Percentiles rank a stretch among this genome's conserved stretches.
These are phyloP conservation scores for Pharnaceum exiguum DNA, from an alignment of 148 eudicot genomes.

Conservation along the genomic window DNA sequence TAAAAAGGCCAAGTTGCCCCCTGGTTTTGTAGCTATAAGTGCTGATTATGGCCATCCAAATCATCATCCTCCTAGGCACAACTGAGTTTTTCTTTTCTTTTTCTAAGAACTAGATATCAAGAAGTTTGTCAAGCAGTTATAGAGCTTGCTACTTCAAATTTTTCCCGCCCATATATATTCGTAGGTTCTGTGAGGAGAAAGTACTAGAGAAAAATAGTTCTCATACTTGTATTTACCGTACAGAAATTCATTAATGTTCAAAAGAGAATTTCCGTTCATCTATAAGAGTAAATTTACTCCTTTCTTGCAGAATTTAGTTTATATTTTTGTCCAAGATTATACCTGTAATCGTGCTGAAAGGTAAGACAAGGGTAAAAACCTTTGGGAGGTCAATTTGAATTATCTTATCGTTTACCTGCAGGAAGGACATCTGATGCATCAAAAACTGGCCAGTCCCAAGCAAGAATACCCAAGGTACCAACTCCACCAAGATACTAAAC, in stretches of 20 bases:
- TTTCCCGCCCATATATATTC: slow-evolving; percentile 2
- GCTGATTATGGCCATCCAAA: slow-evolving; percentile 34
- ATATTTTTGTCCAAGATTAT: not conserved
- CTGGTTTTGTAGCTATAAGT: slow-evolving; percentile 29
- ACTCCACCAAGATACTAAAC: no score
- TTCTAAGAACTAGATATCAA: not conserved
- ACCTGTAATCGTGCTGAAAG: not conserved
- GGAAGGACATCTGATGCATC: slow-evolving; percentile 8
- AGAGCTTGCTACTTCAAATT: slow-evolving; percentile 16
- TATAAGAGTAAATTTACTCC: not conserved
- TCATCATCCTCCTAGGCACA: slow-evolving; percentile 34
- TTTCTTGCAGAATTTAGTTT: not conserved
- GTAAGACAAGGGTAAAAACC: not conserved
- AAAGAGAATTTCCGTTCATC: not conserved
- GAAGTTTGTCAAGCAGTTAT: slow-evolving; percentile 1
- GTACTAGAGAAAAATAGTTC: slow-evolving; percentile 6
- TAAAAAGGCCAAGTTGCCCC: slow-evolving; percentile 10
- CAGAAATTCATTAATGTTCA: slow-evolving; percentile 13
- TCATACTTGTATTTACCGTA: slow-evolving; percentile 21
- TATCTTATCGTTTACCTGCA: slow-evolving; percentile 13
- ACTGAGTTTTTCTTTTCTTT: slow-evolving; percentile 8
- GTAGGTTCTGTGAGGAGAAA: slow-evolving; percentile 9
- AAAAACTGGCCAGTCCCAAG: slow-evolving; percentile 3
- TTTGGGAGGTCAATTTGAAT: not conserved
- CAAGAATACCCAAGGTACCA: slow-evolving; percentile 15